Base-by-base conservation (phyloP, 345 rosid genomes). In the Fremontodendron californicum region DNA sequence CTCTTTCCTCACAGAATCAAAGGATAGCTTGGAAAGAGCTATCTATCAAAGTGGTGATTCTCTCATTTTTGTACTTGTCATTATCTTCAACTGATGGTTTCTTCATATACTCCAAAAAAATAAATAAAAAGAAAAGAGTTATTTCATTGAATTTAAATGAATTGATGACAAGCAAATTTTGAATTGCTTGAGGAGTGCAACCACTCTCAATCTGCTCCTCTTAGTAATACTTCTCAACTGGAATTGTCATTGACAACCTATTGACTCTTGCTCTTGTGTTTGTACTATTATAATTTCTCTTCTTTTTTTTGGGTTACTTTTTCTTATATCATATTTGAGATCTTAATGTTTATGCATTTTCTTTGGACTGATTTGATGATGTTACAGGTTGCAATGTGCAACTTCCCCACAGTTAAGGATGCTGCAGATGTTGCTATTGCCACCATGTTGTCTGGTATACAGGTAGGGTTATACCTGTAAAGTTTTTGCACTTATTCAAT, bases 401-500 rank as follows among this genome's bases (percentile, higher is more conserved):
- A 91, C 85, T 95, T 93, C 76, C 96, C 97, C 39, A 84, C 98
- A 29, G 80, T 95, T 52, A 93, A 95, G 84, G 99, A 91, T 88
- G 99, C 98, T 49, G 98, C 99, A 77, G 96, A 95, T 78, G 99
- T 95, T 82, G 94, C 99, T 43, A 93, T 93, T 89, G 94, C 91
- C 64, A 78, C 92, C 57, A 90, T 95, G 98, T 68, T 83, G 81
- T 86, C 93, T 75, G 98, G 98, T 68, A 90, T 95, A 83, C 98
- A 91, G 94, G 98, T 95, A 67, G 71, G 60, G 73, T 60, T 68
- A 82, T 60, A 68, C 72, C 63, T 52, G 77, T 68, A 33, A 21
- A 73, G 13, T 65, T 74, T 46, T 5, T 80, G 77, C 25, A 23
- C 37, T 73, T 62, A 42, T 69, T 70, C 71, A 67, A 71, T 76